A percentile compares a stretch with the other conserved stretches of the same genome.
Conservation (phyloP, 2,329 filamentous ascomycete species). For the Fusarium dlaminii region DNA sequence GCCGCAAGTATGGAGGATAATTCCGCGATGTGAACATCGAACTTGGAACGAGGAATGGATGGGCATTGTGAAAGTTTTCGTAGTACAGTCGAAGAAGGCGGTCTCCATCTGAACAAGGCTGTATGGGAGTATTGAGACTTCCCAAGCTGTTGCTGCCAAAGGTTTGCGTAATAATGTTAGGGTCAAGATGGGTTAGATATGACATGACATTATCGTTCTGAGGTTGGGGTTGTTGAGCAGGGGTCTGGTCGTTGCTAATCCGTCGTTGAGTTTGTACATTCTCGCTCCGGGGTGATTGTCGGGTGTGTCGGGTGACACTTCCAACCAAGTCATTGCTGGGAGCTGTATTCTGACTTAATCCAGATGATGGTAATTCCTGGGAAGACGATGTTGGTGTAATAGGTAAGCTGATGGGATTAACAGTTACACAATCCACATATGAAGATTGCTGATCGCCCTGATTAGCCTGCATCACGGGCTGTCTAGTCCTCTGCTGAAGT, state of each 20-base stretch:
- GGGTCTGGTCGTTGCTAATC: background rate
- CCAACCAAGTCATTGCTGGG: background rate
- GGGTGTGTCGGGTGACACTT: background rate
- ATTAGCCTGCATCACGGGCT: background rate
- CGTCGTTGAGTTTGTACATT: background rate
- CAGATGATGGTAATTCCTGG: background rate
- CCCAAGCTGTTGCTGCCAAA: background rate
- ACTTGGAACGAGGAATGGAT: conserved; percentile 30
- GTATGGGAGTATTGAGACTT: background rate
- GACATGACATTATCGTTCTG: background rate
- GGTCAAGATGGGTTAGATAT: conserved; percentile 8
- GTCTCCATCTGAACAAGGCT: conserved; percentile 20
- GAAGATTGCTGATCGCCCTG: background rate
- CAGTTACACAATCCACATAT: conserved; percentile 2
- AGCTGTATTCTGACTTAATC: background rate
- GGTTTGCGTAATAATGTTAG: background rate
- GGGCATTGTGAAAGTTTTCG: conserved; percentile 37
- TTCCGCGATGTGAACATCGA: conserved; percentile 14
- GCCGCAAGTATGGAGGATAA: conserved; percentile 21
- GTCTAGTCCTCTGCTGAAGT: background rate
- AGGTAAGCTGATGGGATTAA: conserved; percentile 1
- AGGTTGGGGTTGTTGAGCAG: background rate
- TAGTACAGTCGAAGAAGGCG: conserved; percentile 32
- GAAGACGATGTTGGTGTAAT: conserved; percentile 4
- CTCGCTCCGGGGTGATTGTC: background rate